A percentile compares a stretch with the other conserved stretches of the same genome.
These are phyloP conservation scores for Echium plantagineum DNA, from an alignment of 257 asterid species.

Conservation along the genomic window DNA sequence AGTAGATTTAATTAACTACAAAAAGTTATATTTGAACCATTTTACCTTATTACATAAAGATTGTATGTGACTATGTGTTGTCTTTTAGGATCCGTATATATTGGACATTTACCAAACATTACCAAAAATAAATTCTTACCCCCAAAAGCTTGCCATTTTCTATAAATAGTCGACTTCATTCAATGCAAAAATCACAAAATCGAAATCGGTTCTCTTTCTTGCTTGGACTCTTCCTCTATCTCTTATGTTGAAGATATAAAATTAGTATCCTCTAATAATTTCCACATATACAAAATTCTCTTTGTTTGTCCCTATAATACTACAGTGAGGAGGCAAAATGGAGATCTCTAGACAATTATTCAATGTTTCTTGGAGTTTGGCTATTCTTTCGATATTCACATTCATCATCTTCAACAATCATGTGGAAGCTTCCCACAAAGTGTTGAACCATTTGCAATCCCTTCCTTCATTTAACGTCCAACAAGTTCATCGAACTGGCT, in stretches of 20 bases:
- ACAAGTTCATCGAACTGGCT: slow-evolving; percentile 36
- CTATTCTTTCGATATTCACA: slow-evolving; percentile 3
- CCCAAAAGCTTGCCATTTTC: neutral
- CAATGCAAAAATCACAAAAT: neutral
- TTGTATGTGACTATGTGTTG: too few relatives aligned
- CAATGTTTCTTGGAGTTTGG: neutral
- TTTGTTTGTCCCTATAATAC: neutral
- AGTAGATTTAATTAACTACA: too few relatives aligned
- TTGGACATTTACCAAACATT: too few relatives aligned
- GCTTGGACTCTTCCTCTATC: neutral
- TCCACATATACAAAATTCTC: too few relatives aligned
- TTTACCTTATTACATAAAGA: too few relatives aligned
- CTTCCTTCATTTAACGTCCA: neutral
- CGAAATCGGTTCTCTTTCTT: neutral
- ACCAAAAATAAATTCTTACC: too few relatives aligned
- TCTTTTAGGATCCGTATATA: too few relatives aligned
- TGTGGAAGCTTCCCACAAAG: slow-evolving; percentile 19
- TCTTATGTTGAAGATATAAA: neutral
- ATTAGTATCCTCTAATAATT: neutral
- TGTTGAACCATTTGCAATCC: slow-evolving; percentile 13
- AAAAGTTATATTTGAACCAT: too few relatives aligned
- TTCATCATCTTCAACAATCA: slow-evolving; percentile 6
- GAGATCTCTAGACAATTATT: neutral
- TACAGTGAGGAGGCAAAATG: neutral
- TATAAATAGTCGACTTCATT: neutral